phyloP scores from a whole-genome alignment of 305 asterid species.

The Fraxinus dipetala region DNA sequence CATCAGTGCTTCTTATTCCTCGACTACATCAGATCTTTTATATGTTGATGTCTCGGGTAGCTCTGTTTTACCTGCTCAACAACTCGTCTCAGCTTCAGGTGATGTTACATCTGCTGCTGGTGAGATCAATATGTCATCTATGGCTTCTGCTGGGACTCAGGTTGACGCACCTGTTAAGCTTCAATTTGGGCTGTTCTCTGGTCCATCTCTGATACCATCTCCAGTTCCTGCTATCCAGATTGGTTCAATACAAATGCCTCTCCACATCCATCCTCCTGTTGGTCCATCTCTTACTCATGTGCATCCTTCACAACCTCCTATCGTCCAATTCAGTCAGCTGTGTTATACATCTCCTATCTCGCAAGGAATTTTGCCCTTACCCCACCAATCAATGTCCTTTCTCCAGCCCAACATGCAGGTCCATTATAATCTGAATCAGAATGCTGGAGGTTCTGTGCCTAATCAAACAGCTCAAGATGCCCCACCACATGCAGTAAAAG shows the following conservation, averaged over 20 bases:
- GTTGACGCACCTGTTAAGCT: slow-evolving; percentile 69
- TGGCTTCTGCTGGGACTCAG: slow-evolving; percentile 44
- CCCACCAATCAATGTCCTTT: slow-evolving; percentile 59
- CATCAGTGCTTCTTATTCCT: slow-evolving; percentile 31
- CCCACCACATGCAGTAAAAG: slow-evolving; percentile 36
- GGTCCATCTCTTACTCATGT: slow-evolving; percentile 64
- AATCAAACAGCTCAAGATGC: slow-evolving; percentile 43
- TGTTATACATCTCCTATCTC: slow-evolving; percentile 65
- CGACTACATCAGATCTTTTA: slow-evolving; percentile 33
- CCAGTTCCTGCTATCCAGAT: slow-evolving; percentile 96
- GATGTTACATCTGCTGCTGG: slow-evolving; percentile 36
- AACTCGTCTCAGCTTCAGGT: slow-evolving; percentile 35
- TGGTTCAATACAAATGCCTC: slow-evolving; percentile 99
- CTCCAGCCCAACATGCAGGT: slow-evolving; percentile 58
- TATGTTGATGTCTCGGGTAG: slow-evolving; percentile 37
- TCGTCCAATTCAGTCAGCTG: slow-evolving; percentile 87
- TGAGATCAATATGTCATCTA: slow-evolving; percentile 40
- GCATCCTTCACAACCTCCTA: slow-evolving; percentile 72
- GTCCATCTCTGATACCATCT: slow-evolving; percentile 89
- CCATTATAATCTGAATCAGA: slow-evolving; percentile 46
- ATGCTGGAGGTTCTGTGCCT: slow-evolving; percentile 46
- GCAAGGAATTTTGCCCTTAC: slow-evolving; percentile 61
- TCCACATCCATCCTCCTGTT: slow-evolving; percentile 68
- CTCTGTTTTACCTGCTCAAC: slow-evolving; percentile 35
- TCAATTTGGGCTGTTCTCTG: slow-evolving; percentile 97